Evolutionary conservation across 768 basidiomycete genomes (phyloP).

Genomic region (Thelephora aurantiotincta): DNA sequence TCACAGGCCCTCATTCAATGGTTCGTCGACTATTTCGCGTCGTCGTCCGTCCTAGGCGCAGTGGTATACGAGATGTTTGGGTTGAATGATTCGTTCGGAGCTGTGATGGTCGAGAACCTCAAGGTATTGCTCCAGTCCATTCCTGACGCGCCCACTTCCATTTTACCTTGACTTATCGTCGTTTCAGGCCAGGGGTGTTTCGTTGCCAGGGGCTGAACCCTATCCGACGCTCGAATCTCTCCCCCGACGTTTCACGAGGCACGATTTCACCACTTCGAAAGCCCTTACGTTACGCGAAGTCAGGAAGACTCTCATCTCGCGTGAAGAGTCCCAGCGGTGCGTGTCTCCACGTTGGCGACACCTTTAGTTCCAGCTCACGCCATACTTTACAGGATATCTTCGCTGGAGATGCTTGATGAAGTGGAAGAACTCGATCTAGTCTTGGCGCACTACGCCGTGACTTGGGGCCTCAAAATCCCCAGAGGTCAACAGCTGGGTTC

Average conservation of each 20-base stretch:
- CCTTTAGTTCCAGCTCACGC: background rate
- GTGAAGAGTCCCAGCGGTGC: conserved; percentile 44
- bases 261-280: conserved; percentile 37
- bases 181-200: conserved; percentile 51
- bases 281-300: conserved; percentile 63
- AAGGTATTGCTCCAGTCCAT: conserved; percentile 29
- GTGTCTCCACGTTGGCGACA: conserved; percentile 4
- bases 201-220: conserved; percentile 57
- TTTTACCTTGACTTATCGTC: background rate
- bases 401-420: conserved; percentile 83
- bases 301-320: conserved; percentile 31
- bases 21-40: conserved; percentile 46
- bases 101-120: conserved; percentile 82
- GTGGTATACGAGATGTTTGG: conserved; percentile 92
- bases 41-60: conserved; percentile 28
- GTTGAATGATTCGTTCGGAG: conserved; percentile 78
- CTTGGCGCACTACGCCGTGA: conserved; percentile 77
- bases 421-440: conserved; percentile 90
- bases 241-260: conserved; percentile 39
- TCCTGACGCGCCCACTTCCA: no score
- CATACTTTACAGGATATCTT: conserved; percentile 41
- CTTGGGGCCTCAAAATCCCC: conserved; percentile 41
- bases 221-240: conserved; percentile 46
- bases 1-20: conserved; percentile 53
- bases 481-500: background rate